Evolutionary conservation across 148 eudicot species (phyloP).

Genomic region (Linanthus parryae): DNA sequence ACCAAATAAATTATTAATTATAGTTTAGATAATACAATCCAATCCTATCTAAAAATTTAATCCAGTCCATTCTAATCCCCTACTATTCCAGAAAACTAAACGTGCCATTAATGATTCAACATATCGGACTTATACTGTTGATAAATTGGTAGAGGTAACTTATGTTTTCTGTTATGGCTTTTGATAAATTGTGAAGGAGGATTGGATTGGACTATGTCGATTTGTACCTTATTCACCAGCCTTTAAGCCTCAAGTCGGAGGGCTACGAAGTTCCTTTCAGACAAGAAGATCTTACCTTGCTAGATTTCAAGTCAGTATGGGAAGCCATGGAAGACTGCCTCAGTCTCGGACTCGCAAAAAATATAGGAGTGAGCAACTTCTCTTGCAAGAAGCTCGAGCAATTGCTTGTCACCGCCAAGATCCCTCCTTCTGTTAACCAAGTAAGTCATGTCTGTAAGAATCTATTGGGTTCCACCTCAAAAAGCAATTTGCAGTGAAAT

Average conservation of each 20-base stretch:
- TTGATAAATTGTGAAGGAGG: constrained; percentile 12
- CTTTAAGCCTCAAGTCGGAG: constrained; percentile 13
- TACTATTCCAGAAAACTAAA: no score
- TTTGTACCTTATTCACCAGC: constrained; percentile 21
- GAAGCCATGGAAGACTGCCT: constrained; percentile 27
- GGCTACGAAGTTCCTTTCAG: background rate
- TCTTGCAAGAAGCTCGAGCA: constrained; percentile 16
- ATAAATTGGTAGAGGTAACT: no score
- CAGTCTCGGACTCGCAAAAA: constrained; percentile 12
- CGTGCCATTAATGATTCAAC: no score
- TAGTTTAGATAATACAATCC: no score
- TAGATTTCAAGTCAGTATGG: constrained; percentile 22
- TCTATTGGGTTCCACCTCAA: background rate
- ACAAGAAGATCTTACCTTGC: constrained; percentile 3
- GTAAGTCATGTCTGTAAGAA: background rate
- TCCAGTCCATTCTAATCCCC: no score
- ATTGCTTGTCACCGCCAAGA: constrained; percentile 6
- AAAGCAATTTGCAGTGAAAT: background rate
- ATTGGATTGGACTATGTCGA: constrained; percentile 21
- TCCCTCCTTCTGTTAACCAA: constrained; percentile 19
- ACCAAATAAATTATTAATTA: no score
- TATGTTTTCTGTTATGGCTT: no score
- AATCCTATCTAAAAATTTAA: no score
- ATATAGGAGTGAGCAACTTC: constrained; percentile 22
- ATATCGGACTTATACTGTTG: no score